Percentiles rank a stretch among this genome's conserved stretches.
Evolutionary conservation across 192 early-diverging fungal species (phyloP).

Genomic region (Backusella morwellensis): DNA sequence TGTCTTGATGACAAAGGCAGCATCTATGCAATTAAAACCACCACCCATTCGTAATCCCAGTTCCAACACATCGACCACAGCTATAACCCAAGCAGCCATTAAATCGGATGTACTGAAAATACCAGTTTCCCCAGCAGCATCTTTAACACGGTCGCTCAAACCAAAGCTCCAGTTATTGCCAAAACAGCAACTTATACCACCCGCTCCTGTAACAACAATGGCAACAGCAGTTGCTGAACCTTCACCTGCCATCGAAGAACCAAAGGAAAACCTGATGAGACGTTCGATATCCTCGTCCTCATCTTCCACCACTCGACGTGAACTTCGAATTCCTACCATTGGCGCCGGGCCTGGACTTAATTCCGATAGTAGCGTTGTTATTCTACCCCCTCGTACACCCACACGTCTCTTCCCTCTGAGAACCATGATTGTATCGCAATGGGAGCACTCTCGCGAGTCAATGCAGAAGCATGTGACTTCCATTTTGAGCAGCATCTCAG

Average conservation of each 20-base stretch:
- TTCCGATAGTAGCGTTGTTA: not conserved
- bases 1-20: slow-evolving; percentile 31
- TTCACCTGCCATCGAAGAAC: not conserved
- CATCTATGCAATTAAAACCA: slow-evolving; percentile 23
- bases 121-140: not conserved
- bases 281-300: not conserved
- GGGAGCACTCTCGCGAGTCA: slow-evolving; percentile 38
- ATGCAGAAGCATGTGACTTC: slow-evolving; percentile 38
- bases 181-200: not conserved
- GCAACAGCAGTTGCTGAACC: not conserved
- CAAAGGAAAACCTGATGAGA: not conserved
- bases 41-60: not conserved
- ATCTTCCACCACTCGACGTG: not conserved
- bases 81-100: not conserved
- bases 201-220: not conserved
- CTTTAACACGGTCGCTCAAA: not conserved
- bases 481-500: slow-evolving; percentile 9
- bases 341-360: slow-evolving; percentile 7
- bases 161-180: not conserved
- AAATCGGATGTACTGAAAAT: not conserved
- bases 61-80: slow-evolving; percentile 8
- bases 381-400: slow-evolving; percentile 17
- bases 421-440: slow-evolving; percentile 44
- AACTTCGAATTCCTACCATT: slow-evolving; percentile 10
- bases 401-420: slow-evolving; percentile 3